Percentiles rank a stretch among this genome's conserved stretches.
phyloP scores from a whole-genome alignment of 345 rosid species.

The Eucalyptus cloeziana region DNA sequence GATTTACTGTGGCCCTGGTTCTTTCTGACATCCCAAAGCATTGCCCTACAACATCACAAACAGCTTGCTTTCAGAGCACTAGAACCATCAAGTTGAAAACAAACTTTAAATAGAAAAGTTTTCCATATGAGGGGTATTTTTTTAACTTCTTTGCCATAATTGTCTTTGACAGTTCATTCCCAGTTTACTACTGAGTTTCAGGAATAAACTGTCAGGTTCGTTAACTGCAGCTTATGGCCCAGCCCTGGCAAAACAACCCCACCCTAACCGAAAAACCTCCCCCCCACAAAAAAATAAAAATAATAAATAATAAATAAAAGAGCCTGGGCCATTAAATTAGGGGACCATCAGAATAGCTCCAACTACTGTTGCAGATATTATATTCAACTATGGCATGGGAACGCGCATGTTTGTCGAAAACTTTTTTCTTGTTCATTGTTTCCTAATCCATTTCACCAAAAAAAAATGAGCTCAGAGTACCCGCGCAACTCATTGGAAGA shows the following conservation, averaged over 20 bases:
- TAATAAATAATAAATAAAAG: neutral
- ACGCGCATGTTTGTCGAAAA: neutral
- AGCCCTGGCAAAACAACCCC: neutral
- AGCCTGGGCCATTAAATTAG: neutral
- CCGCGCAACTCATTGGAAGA: neutral
- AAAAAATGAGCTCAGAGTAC: neutral
- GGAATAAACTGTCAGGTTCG: neutral
- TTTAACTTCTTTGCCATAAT: neutral
- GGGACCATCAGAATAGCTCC: neutral
- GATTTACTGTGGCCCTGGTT: conserved; percentile 13
- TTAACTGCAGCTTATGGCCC: neutral
- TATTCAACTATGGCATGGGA: neutral
- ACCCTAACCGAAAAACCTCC: neutral
- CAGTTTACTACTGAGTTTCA: neutral
- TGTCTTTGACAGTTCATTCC: neutral
- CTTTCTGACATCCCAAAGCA: conserved; percentile 56
- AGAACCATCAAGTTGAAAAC: neutral
- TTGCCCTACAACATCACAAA: conserved; percentile 25
- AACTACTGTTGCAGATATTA: neutral
- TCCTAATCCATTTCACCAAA: neutral
- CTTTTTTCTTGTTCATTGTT: neutral
- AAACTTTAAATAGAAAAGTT: neutral
- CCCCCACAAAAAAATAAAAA: neutral
- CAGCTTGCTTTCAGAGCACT: neutral
- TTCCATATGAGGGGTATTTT: neutral